Conservation (phyloP, 768 basidiomycete species). For the Termitomyces bulborhizus region DNA sequence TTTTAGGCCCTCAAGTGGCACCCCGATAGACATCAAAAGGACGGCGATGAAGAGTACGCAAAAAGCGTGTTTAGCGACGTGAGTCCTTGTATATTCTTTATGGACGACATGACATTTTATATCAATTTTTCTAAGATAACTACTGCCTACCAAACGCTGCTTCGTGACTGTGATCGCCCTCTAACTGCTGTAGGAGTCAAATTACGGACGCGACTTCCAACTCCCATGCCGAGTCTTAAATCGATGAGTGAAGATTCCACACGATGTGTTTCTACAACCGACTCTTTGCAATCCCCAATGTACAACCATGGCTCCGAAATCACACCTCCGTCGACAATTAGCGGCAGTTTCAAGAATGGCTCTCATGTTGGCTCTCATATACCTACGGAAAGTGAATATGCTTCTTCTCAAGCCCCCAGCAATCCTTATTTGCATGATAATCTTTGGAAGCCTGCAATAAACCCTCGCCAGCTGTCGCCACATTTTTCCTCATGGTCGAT, state of each 20-base stretch:
- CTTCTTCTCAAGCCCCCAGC: background rate
- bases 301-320: slow-evolving; percentile 19
- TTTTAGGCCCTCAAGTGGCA: slow-evolving; percentile 58
- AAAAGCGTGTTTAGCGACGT: slow-evolving; percentile 57
- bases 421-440: background rate
- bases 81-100: slow-evolving; percentile 8
- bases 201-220: slow-evolving; percentile 6
- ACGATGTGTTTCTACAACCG: slow-evolving; percentile 17
- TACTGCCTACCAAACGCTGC: slow-evolving; percentile 49
- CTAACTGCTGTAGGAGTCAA: slow-evolving; percentile 8
- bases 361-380: background rate
- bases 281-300: slow-evolving; percentile 22
- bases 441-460: background rate
- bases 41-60: slow-evolving; percentile 42
- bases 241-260: slow-evolving; percentile 16
- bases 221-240: slow-evolving; percentile 16
- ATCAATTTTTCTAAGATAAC: slow-evolving; percentile 34
- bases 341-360: slow-evolving; percentile 14
- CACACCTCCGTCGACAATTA: slow-evolving; percentile 23
- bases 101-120: background rate
- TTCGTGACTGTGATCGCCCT: slow-evolving; percentile 29
- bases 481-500: background rate
- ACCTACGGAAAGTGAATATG: background rate
- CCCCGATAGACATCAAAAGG: slow-evolving; percentile 58
- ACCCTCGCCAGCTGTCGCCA: background rate